Conservation (phyloP, 192 early-diverging fungal species). For the Coemansia sp. region DNA sequence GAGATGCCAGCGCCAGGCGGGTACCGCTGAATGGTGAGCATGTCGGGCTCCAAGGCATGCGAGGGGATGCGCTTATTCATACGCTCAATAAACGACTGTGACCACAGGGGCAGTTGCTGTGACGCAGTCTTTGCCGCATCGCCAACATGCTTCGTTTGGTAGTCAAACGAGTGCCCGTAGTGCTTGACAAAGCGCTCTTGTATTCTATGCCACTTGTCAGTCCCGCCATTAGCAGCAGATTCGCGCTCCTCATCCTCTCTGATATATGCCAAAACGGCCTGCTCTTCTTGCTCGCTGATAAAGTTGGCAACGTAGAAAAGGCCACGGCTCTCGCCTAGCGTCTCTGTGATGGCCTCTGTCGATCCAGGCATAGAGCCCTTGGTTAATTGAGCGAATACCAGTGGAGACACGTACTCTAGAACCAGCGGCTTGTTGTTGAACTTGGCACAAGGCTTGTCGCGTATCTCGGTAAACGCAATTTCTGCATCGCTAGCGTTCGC, state of each 20-base stretch:
- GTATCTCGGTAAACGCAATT: slow-evolving; percentile 14
- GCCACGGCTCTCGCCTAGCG: slow-evolving; percentile 17
- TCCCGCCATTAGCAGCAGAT: not conserved
- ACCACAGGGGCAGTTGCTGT: slow-evolving; percentile 23
- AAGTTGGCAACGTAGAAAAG: slow-evolving; percentile 42
- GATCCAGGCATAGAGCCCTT: not conserved
- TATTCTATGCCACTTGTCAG: slow-evolving; percentile 43
- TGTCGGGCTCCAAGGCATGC: slow-evolving; percentile 28
- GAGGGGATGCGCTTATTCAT: slow-evolving; percentile 6
- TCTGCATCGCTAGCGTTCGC: slow-evolving; percentile 20
- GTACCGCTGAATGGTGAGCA: slow-evolving; percentile 59
- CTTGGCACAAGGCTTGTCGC: slow-evolving; percentile 20
- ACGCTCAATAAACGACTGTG: slow-evolving; percentile 19
- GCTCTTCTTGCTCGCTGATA: slow-evolving; percentile 44
- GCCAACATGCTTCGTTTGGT: slow-evolving; percentile 34
- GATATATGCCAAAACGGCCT: slow-evolving; percentile 21
- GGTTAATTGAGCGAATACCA: slow-evolving; percentile 7
- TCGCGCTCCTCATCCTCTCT: slow-evolving; percentile 13
- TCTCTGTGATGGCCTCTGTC: not conserved
- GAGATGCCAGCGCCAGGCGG: slow-evolving; percentile 55
- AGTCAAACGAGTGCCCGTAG: slow-evolving; percentile 44
- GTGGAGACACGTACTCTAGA: slow-evolving; percentile 36
- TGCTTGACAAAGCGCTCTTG: slow-evolving; percentile 53
- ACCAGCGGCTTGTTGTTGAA: slow-evolving; percentile 33
- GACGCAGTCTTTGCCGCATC: slow-evolving; percentile 10